Percentiles rank a stretch among this genome's conserved stretches.
These are phyloP conservation scores for Oehlia diaphana DNA, from an alignment of 192 early-diverging fungal species.

Conservation along the genomic window DNA sequence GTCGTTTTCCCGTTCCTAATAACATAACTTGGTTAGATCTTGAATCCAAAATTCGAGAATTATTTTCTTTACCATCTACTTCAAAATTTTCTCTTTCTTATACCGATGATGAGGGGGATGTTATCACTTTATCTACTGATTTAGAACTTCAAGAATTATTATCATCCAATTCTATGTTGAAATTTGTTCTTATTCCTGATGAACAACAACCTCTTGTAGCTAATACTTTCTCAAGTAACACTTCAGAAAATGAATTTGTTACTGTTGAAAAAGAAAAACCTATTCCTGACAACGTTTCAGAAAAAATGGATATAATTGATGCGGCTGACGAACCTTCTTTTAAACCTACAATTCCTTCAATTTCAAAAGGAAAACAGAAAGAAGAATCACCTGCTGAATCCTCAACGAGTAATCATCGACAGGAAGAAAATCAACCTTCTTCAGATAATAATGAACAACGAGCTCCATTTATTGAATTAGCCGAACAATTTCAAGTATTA, in stretches of 20 bases:
- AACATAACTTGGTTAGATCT: neutral
- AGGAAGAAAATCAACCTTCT: slow-evolving; percentile 2
- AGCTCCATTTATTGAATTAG: slow-evolving; percentile 8
- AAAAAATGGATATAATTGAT: neutral
- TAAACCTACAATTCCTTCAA: neutral
- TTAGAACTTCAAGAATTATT: slow-evolving; percentile 29
- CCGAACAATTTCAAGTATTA: slow-evolving; percentile 23
- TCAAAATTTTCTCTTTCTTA: slow-evolving; percentile 19
- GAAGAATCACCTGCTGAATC: slow-evolving; percentile 20
- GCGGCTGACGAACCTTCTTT: neutral
- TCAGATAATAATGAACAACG: neutral
- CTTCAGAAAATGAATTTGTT: neutral
- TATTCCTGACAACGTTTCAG: neutral
- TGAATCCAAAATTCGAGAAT: neutral
- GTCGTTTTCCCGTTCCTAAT: neutral
- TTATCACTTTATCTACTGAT: slow-evolving; percentile 22
- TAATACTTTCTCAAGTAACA: neutral
- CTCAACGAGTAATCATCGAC: neutral
- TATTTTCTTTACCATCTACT: slow-evolving; percentile 13
- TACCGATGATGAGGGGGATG: slow-evolving; percentile 26
- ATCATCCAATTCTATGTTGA: slow-evolving; percentile 9
- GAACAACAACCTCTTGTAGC: neutral
- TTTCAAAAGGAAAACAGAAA: slow-evolving; percentile 28
- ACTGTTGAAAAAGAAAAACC: neutral
- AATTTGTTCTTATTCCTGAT: neutral